A percentile compares a stretch with the other conserved stretches of the same genome.
These are phyloP conservation scores for Phytophthora pistaciae DNA, from an alignment of 352 stramenopile species.

Conservation along the genomic window DNA sequence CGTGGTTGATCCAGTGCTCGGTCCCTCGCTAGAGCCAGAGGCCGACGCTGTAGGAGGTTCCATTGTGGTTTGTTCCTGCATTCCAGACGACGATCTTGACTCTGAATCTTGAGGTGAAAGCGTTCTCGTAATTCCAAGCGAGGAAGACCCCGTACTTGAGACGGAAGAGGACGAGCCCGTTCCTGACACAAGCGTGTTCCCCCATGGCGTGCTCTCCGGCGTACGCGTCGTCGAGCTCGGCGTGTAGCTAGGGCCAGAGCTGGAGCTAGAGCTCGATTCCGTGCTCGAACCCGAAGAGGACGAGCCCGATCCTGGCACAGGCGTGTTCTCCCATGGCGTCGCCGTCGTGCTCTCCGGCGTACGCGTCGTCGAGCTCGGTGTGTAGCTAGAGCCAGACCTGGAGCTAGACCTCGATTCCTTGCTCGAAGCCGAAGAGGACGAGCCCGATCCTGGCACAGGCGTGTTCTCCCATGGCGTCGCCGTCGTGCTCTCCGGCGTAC, in stretches of 20 bases:
- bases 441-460: neutral
- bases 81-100: neutral
- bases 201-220: neutral
- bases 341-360: neutral
- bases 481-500: neutral
- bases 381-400: neutral
- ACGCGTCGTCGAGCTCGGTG: conserved; percentile 9
- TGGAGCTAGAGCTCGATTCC: neutral
- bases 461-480: neutral
- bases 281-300: conserved; percentile 1
- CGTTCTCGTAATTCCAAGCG: neutral
- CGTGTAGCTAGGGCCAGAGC: neutral
- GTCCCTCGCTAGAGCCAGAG: neutral
- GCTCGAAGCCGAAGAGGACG: conserved; percentile 1
- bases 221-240: conserved; percentile 10
- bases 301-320: neutral
- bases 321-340: conserved; percentile 1
- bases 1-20: conserved; percentile 5
- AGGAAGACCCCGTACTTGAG: neutral
- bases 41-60: conserved; percentile 11
- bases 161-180: neutral
- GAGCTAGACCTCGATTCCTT: neutral
- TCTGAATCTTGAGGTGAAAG: neutral
- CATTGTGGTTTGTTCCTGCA: neutral
- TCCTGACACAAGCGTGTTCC: neutral